Percentiles rank a stretch among this genome's conserved stretches.
phyloP scores from a whole-genome alignment of 1,284 basidiomycete genomes.

The Fomes fomentarius region DNA sequence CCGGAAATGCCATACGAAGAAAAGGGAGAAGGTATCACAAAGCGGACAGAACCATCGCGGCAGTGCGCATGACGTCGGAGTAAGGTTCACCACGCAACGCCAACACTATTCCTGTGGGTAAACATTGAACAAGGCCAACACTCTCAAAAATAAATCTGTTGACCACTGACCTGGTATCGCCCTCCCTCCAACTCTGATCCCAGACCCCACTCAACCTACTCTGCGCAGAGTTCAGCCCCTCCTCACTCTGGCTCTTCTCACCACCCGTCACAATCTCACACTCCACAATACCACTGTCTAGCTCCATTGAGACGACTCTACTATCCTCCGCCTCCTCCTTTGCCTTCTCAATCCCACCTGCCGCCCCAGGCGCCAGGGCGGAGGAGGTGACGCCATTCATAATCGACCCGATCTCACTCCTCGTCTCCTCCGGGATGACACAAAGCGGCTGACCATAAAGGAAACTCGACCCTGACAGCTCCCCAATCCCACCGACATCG shows the following conservation, averaged over 20 bases:
- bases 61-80: background rate
- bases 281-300: slow-evolving; percentile 8
- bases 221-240: background rate
- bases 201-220: slow-evolving; percentile 2
- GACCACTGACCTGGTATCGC: slow-evolving; percentile 17
- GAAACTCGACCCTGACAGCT: slow-evolving; percentile 13
- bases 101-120: slow-evolving; percentile 4
- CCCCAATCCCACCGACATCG: background rate
- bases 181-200: slow-evolving; percentile 27
- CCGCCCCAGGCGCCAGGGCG: slow-evolving; percentile 29
- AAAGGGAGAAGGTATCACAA: background rate
- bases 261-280: background rate
- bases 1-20: background rate
- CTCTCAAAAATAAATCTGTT: background rate
- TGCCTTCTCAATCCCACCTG: background rate
- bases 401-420: slow-evolving; percentile 41
- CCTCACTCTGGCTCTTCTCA: background rate
- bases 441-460: slow-evolving; percentile 31
- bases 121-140: background rate
- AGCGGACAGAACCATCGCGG: background rate
- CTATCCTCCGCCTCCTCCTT: background rate
- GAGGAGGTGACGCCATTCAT: slow-evolving; percentile 57
- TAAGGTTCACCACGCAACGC: slow-evolving; percentile 12
- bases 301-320: slow-evolving; percentile 5
- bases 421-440: slow-evolving; percentile 34